Evolutionary conservation across 768 basidiomycete species (phyloP).

Genomic region (Pleurotus sapidus): DNA sequence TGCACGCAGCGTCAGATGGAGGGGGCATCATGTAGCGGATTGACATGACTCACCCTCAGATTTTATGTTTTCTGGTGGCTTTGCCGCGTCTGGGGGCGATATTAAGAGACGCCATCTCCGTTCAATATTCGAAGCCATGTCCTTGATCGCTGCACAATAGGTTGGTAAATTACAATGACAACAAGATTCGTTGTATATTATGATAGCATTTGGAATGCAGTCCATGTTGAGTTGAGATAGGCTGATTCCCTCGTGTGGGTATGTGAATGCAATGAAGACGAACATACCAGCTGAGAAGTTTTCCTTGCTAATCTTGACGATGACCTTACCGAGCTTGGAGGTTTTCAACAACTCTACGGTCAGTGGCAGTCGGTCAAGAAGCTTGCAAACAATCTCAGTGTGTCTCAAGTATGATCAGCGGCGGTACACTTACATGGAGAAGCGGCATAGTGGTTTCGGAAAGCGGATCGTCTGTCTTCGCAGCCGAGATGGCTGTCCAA

Average conservation of each 20-base stretch:
- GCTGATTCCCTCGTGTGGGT: too few relatives aligned
- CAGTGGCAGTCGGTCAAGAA: conserved; percentile 82
- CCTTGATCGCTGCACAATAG: conserved; percentile 74
- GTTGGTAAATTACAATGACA: conserved; percentile 36
- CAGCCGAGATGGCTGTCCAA: conserved; percentile 58
- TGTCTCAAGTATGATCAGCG: background rate
- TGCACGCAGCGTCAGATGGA: conserved; percentile 23
- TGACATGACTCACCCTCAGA: conserved; percentile 75
- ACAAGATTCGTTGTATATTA: conserved; percentile 63
- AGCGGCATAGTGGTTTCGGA: conserved; percentile 84
- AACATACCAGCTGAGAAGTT: conserved; percentile 79
- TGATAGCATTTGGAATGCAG: conserved; percentile 14
- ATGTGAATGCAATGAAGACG: conserved; percentile 13
- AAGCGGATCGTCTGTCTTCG: conserved; percentile 47
- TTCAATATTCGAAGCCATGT: conserved; percentile 88
- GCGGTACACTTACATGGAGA: conserved; percentile 64
- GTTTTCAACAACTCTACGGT: conserved; percentile 63
- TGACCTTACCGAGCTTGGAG: conserved; percentile 78
- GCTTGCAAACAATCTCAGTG: conserved; percentile 37
- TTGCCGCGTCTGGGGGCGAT: conserved; percentile 33
- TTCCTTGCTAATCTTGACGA: conserved; percentile 75
- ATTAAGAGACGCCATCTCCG: conserved; percentile 76
- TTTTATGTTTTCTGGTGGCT: conserved; percentile 41
- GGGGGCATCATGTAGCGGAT: conserved; percentile 26
- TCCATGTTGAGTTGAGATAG: conserved; percentile 14